These are phyloP conservation scores for Saturnispora galanensis DNA, from an alignment of 805 yeast species.

Conservation along the genomic window DNA sequence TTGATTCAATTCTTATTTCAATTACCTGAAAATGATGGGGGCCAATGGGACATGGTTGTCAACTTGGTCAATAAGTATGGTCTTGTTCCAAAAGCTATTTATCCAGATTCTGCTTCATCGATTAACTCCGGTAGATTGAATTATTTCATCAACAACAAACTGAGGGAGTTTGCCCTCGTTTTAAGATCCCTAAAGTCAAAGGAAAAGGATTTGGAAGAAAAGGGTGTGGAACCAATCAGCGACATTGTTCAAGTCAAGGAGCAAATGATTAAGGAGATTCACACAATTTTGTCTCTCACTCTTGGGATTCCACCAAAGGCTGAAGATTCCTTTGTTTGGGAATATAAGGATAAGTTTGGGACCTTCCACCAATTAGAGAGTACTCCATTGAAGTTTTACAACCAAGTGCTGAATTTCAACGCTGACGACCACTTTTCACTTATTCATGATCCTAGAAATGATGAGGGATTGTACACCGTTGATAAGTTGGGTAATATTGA, in stretches of 20 bases:
- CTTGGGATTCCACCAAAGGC: slow-evolving; percentile 78
- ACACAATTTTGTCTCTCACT: slow-evolving; percentile 55
- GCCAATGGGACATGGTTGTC: slow-evolving; percentile 82
- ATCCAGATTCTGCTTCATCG: slow-evolving; percentile 60
- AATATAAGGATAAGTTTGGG: slow-evolving; percentile 63
- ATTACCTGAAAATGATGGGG: slow-evolving; percentile 75
- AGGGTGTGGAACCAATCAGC: neutral
- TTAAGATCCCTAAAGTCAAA: slow-evolving; percentile 43
- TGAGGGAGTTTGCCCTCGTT: slow-evolving; percentile 68
- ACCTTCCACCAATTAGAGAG: slow-evolving; percentile 41
- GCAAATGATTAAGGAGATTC: slow-evolving; percentile 49
- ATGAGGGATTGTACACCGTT: slow-evolving; percentile 57
- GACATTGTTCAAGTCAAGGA: slow-evolving; percentile 21
- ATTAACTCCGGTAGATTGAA: slow-evolving; percentile 49
- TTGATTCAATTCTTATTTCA: slow-evolving; percentile 53
- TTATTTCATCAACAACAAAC: slow-evolving; percentile 54
- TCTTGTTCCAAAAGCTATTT: slow-evolving; percentile 61
- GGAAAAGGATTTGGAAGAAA: slow-evolving; percentile 25
- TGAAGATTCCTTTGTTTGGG: slow-evolving; percentile 59
- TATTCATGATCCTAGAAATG: slow-evolving; percentile 78
- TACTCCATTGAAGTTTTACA: slow-evolving; percentile 61
- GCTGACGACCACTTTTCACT: slow-evolving; percentile 51
- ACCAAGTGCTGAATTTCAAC: slow-evolving; percentile 42
- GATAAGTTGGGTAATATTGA: slow-evolving; percentile 69
- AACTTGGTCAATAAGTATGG: slow-evolving; percentile 75